These are phyloP conservation scores for Xanthoceras sorbifolium DNA, from an alignment of 345 rosid genomes.

Conservation along the genomic window DNA sequence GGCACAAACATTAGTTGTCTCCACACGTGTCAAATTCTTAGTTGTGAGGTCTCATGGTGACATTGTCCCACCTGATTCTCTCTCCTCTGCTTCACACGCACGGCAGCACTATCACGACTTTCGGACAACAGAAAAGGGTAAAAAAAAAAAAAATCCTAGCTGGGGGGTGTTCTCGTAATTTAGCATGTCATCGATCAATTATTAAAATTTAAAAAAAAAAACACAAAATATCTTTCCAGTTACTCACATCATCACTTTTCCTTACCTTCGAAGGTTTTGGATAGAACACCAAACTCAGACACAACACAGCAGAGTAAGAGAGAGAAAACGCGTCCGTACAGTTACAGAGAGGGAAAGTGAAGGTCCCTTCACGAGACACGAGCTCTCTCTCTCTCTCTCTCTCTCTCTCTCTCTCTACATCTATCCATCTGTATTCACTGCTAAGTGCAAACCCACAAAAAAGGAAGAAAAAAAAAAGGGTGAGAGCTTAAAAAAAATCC, in stretches of 20 bases:
- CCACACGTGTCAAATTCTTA: background rate
- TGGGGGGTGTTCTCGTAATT: background rate
- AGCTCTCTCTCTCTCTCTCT: background rate
- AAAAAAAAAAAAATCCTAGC: no score
- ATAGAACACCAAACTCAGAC: slow-evolving; percentile 1
- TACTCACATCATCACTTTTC: background rate
- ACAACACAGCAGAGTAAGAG: background rate
- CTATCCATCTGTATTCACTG: no score
- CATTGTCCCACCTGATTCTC: background rate
- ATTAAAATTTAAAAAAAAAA: no score
- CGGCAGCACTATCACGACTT: background rate
- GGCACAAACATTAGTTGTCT: no score
- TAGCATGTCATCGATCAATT: no score
- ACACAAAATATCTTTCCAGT: slow-evolving; percentile 10
- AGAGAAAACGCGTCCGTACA: background rate
- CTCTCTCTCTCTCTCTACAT: background rate
- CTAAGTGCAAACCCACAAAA: background rate
- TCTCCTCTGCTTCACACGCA: background rate
- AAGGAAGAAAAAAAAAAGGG: no score
- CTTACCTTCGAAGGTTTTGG: background rate
- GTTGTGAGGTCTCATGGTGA: background rate
- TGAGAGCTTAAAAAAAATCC: slow-evolving; percentile 17
- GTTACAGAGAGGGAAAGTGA: background rate
- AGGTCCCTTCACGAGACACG: slow-evolving; percentile 21
- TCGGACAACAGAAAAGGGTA: no score